Evolutionary conservation across 208 protist species (phyloP), one percentile per base, ranked within the genome.

Genomic region (Crithidia thermophila): DNA sequence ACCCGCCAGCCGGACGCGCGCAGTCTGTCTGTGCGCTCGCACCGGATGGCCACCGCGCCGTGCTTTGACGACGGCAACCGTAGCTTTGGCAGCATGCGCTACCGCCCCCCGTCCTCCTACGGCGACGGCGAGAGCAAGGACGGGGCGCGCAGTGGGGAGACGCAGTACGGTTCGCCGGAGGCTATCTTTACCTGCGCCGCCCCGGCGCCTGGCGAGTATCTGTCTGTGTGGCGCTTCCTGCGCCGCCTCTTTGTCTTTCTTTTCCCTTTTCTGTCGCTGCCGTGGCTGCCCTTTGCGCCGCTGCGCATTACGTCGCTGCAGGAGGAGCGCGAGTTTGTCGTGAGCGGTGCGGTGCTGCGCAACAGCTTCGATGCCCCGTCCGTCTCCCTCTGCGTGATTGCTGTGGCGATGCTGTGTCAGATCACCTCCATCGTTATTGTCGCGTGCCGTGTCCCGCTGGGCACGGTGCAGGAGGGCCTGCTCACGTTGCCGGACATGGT

Each of bases 261-360:
- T 7, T 88, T 94, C 39, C 89, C 89, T 0, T 90, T 94, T 59
- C 55, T 94, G 7, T 88, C 89, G 10, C 51, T 92, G 18, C 84
- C 82, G 30, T 68, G 67, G 43, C 16, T 79, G 16, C 81, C 83
- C 16, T 81, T 86, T 23, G 75, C 84, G 0, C 85, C 86, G 20
- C 55, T 85, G 5, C 82, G 75, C 25, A 77, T 91, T 21, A 79
- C 64, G 3, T 65, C 81, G 2, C 62, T 94, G 45, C 72, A 88
- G 34, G 81, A 89, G 72, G 85, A 94, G 75, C 72, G 89, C 13
- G 84, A 91, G 72, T 94, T 90, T 57, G 86, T 94, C 16, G 84
- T 92, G 14, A 92, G 86, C 53, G 89, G 89, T 27, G 89, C 85
- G 3, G 74, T 77, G 14, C 78, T 94, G n/a, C 71, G 79, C 49